These are phyloP conservation scores for Scheffersomyces ergatensis DNA, from an alignment of 805 yeast species.

Conservation along the genomic window DNA sequence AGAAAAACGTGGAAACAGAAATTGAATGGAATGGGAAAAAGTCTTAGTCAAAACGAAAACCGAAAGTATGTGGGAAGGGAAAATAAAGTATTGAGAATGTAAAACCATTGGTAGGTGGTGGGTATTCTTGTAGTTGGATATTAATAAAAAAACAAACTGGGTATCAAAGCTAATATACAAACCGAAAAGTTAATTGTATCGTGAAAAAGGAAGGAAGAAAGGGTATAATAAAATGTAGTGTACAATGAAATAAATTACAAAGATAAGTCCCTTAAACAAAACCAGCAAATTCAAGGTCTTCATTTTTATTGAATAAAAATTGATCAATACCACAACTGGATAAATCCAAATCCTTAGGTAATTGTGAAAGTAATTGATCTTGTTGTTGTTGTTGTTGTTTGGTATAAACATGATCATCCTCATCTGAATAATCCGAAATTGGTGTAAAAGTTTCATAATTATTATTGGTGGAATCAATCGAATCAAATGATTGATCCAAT, in stretches of 20 bases:
- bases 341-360: constrained; percentile 10
- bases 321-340: constrained; percentile 18
- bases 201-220: background rate
- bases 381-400: background rate
- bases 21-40: background rate
- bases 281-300: constrained; percentile 23
- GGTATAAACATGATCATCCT: constrained; percentile 10
- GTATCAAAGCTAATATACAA: background rate
- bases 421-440: constrained; percentile 19
- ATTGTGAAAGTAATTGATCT: background rate
- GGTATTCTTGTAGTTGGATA: no score
- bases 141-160: background rate
- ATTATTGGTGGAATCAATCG: background rate
- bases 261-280: background rate
- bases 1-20: constrained; percentile 1
- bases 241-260: background rate
- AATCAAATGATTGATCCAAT: background rate
- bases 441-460: constrained; percentile 16
- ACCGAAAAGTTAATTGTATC: background rate
- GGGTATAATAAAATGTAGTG: background rate
- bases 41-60: no score
- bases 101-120: no score
- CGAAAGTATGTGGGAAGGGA: no score
- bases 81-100: no score
- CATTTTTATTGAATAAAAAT: constrained; percentile 19